phyloP scores from a whole-genome alignment of 1,284 basidiomycete genomes.

The Cutaneotrichosporon mucoides region DNA sequence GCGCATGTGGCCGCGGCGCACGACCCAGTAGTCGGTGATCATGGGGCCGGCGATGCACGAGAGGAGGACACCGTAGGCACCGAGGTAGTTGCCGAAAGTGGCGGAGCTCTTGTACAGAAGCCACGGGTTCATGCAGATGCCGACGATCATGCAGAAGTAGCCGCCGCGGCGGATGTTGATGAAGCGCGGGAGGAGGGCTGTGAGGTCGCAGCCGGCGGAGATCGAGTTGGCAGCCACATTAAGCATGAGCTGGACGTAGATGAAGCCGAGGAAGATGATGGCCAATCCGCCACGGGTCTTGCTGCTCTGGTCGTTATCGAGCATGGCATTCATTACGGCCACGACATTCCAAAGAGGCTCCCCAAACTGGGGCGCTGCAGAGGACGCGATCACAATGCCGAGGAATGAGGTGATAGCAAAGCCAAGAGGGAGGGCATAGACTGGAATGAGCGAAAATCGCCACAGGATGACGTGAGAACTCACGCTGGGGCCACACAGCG shows the following conservation, averaged over 20 bases:
- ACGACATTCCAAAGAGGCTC: conserved; percentile 66
- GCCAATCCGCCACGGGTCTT: conserved; percentile 36
- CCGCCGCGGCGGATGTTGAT: conserved; percentile 81
- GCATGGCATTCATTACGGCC: conserved; percentile 42
- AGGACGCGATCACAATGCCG: conserved; percentile 77
- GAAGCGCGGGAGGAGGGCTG: conserved; percentile 71
- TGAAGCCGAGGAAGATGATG: conserved; percentile 61
- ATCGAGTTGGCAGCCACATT: conserved; percentile 83
- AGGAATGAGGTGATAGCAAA: conserved; percentile 76
- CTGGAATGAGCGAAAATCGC: not conserved
- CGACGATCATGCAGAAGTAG: conserved; percentile 70
- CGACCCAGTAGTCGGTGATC: conserved; percentile 76
- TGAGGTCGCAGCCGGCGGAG: conserved; percentile 78
- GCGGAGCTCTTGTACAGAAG: conserved; percentile 70
- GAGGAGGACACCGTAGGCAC: conserved; percentile 61
- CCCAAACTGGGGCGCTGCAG: conserved; percentile 72
- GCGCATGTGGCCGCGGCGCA: conserved; percentile 67
- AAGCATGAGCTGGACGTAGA: conserved; percentile 44
- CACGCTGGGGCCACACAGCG: conserved; percentile 63
- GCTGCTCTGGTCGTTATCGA: conserved; percentile 24
- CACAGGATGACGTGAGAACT: not conserved
- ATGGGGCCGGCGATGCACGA: conserved; percentile 79
- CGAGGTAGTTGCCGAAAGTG: conserved; percentile 75
- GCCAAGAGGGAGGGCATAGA: conserved; percentile 66
- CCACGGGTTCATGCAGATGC: conserved; percentile 67